A percentile compares a stretch with the other conserved stretches of the same genome.
Evolutionary conservation across 2,329 filamentous ascomycete genomes (phyloP).

Genomic region (Neofusicoccum ribis): DNA sequence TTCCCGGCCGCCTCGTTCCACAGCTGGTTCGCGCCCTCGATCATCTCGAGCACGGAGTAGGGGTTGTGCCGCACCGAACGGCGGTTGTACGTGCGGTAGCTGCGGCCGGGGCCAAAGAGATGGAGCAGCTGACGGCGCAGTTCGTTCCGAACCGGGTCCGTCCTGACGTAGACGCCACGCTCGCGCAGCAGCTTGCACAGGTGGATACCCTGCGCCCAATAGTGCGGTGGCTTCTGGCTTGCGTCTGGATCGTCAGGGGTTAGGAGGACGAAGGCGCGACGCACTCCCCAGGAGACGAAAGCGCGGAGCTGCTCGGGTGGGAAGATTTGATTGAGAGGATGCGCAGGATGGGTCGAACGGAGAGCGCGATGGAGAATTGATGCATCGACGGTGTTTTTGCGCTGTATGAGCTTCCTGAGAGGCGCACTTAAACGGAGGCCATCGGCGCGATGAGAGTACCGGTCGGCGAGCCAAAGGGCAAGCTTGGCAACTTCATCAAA

Average conservation of each 20-base stretch:
- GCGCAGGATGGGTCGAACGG: constrained; percentile 17
- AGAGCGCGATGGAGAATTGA: not conserved
- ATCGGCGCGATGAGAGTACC: constrained; percentile 26
- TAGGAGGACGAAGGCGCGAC: constrained; percentile 29
- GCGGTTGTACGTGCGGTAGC: not conserved
- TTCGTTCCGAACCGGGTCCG: constrained; percentile 21
- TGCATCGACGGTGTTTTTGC: not conserved
- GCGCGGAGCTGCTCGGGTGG: constrained; percentile 29
- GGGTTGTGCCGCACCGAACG: not conserved
- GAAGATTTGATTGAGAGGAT: constrained; percentile 34
- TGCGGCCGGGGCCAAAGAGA: constrained; percentile 28
- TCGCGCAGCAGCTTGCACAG: constrained; percentile 32
- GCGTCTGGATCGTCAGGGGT: constrained; percentile 16
- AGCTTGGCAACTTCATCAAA: constrained; percentile 55
- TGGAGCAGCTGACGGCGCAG: constrained; percentile 31
- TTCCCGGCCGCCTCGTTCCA: not conserved
- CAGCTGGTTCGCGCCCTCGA: not conserved
- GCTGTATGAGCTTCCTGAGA: not conserved
- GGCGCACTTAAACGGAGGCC: not conserved
- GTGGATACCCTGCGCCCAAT: constrained; percentile 33
- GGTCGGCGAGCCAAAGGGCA: constrained; percentile 52
- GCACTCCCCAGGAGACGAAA: constrained; percentile 38
- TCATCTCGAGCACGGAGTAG: constrained; percentile 3
- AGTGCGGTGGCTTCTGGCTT: constrained; percentile 28
- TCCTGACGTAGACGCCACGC: constrained; percentile 29